Conservation (phyloP, 2,329 filamentous ascomycete genomes). For the Pezicula carpinea region DNA sequence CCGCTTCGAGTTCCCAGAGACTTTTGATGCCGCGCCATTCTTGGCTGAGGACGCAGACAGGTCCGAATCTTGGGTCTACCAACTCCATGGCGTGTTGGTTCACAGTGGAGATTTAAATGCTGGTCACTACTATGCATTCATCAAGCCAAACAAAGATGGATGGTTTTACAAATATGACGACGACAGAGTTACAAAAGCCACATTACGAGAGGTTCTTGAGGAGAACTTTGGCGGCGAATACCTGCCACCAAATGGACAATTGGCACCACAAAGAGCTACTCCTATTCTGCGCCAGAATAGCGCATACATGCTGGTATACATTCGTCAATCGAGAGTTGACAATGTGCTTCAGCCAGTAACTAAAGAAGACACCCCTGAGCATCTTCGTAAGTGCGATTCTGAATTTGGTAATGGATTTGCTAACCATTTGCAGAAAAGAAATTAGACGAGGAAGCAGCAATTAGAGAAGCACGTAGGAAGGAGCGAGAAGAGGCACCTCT, state of each 20-base stretch:
- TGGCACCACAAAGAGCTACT: slow-evolving; percentile 49
- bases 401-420: slow-evolving; percentile 7
- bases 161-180: slow-evolving; percentile 98
- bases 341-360: slow-evolving; percentile 72
- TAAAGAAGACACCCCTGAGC: slow-evolving; percentile 73
- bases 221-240: slow-evolving; percentile 97
- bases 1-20: slow-evolving; percentile 82
- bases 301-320: slow-evolving; percentile 98
- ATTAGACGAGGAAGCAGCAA: slow-evolving; percentile 76
- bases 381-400: slow-evolving; percentile 59
- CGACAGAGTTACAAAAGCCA: slow-evolving; percentile 92
- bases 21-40: slow-evolving; percentile 81
- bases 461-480: slow-evolving; percentile 71
- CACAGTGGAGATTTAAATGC: slow-evolving; percentile 96
- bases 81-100: slow-evolving; percentile 90
- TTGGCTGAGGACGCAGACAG: slow-evolving; percentile 80
- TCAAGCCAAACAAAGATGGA: slow-evolving; percentile 89
- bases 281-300: slow-evolving; percentile 67
- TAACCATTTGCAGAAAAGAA: slow-evolving; percentile 51
- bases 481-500: slow-evolving; percentile 93
- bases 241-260: slow-evolving; percentile 37
- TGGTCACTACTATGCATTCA: slow-evolving; percentile 95
- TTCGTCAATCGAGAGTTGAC: slow-evolving; percentile 81
- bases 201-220: slow-evolving; percentile 83
- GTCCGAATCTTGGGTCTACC: slow-evolving; percentile 86